Percentiles rank a stretch among this genome's conserved stretches.
Conservation (phyloP, 768 basidiomycete genomes). For the Suillus fuscotomentosus region DNA sequence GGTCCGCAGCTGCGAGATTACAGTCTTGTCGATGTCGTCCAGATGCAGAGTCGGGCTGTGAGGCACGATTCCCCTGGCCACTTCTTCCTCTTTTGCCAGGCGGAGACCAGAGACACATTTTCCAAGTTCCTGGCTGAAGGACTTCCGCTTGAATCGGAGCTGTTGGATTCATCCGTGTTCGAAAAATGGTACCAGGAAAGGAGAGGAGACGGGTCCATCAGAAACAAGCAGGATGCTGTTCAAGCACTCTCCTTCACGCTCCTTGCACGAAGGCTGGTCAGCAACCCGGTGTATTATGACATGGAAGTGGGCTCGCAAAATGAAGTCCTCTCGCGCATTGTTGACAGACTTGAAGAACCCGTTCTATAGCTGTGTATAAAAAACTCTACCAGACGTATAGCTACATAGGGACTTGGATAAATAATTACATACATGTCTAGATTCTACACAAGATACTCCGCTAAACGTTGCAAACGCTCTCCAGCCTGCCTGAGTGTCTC, state of each 20-base stretch:
- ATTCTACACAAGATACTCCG: constrained; percentile 51
- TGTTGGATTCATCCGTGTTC: constrained; percentile 53
- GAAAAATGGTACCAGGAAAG: constrained; percentile 45
- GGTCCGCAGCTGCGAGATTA: constrained; percentile 82
- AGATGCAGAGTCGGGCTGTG: constrained; percentile 90
- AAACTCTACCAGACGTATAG: not conserved
- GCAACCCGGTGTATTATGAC: constrained; percentile 88
- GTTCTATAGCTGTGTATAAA: not conserved
- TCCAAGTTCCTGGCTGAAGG: constrained; percentile 81
- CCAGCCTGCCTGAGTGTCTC: constrained; percentile 83
- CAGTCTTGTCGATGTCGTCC: constrained; percentile 73
- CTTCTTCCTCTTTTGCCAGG: constrained; percentile 88
- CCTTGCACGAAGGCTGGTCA: constrained; percentile 63
- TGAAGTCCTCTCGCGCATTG: constrained; percentile 66
- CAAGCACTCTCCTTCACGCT: constrained; percentile 83
- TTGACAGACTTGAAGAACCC: constrained; percentile 47
- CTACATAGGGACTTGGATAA: not conserved
- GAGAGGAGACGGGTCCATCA: constrained; percentile 37
- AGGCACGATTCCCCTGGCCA: constrained; percentile 56
- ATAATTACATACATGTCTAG: not conserved
- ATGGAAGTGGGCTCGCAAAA: constrained; percentile 40
- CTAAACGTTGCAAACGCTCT: constrained; percentile 73
- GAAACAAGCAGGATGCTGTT: constrained; percentile 63
- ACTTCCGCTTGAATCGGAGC: constrained; percentile 81
- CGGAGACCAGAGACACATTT: constrained; percentile 80